Evolutionary conservation across 441 rosid species (phyloP), one percentile per base, ranked within the genome.

Genomic region (Codiaeum variegatum): DNA sequence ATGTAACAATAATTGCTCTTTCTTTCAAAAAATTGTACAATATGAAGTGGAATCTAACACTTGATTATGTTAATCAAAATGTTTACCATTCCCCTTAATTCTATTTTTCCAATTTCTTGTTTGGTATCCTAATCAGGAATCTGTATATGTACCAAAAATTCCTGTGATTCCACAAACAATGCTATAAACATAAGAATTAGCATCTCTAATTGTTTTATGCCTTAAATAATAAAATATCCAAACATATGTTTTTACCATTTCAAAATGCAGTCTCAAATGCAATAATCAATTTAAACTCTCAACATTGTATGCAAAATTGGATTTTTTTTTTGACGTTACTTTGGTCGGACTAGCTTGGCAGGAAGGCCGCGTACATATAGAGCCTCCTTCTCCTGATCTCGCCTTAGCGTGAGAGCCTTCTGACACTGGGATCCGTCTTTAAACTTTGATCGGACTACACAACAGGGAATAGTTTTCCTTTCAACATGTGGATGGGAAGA

Each of bases 1-100:
- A n/a, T n/a, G n/a, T 47, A 29, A 3, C 32, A 32, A 29, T 3
- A 10, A 18, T 46, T 11, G 9, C 18, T 38, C 5, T 23, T 34
- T 24, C 55, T 52, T 12, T 34, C 11, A n/a, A 1, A 71, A 67
- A 56, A 62, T 73, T 66, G 58, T 68, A 77, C 66, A 66, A 54
- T 72, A 67, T 29, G 58, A 31, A 42, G 58, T 52, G 38, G 19
- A 59, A 58, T 34, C 72, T 32, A 31, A 36, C 68, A 32, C 47
- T 28, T 16, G 51, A 31, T 51, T 51, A 55, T 28, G 44, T 23
- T 46, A 58, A 58, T 23, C 5, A 47, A 51, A 32, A 49, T 62
- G 24, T 47, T n/a, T n/a, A n/a, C n/a, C n/a, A 31, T 71, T 72
- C 32, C 44, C 49, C 11, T 51, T 10, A 3, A 1, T 23, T 40